Evolutionary conservation across 768 basidiomycete species (phyloP).

Genomic region (Mycena chlorophos): DNA sequence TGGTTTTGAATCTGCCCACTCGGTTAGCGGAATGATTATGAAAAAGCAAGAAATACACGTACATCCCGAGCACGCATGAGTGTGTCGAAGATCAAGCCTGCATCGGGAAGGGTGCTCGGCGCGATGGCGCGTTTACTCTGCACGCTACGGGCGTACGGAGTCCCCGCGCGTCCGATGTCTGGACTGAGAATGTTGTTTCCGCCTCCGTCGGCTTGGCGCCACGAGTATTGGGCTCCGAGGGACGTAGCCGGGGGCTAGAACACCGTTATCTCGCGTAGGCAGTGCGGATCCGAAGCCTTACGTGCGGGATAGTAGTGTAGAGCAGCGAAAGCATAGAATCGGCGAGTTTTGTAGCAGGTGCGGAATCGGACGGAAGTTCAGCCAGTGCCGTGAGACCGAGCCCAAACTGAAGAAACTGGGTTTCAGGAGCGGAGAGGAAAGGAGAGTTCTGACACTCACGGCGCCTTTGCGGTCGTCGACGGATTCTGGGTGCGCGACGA

Average conservation of each 20-base stretch:
- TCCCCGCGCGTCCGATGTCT: constrained; percentile 50
- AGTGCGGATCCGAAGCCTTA: constrained; percentile 23
- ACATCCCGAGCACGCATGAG: constrained; percentile 46
- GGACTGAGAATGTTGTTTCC: constrained; percentile 49
- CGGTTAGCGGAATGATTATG: constrained; percentile 26
- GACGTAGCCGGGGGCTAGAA: constrained; percentile 34
- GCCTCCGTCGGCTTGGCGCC: constrained; percentile 50
- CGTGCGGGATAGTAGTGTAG: constrained; percentile 63
- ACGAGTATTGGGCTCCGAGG: constrained; percentile 36
- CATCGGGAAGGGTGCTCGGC: constrained; percentile 49
- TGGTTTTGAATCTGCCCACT: constrained; percentile 43
- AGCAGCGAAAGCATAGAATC: constrained; percentile 38
- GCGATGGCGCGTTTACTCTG: constrained; percentile 44
- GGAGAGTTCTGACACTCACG: constrained; percentile 34
- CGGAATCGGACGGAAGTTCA: constrained; percentile 24
- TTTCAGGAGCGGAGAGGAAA: not conserved
- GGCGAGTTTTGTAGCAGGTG: constrained; percentile 24
- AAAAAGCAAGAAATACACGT: constrained; percentile 33
- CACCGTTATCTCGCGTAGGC: constrained; percentile 1
- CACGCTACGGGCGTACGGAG: constrained; percentile 55
- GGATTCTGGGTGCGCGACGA: constrained; percentile 32
- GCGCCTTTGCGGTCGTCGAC: constrained; percentile 44
- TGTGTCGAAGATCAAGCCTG: constrained; percentile 62
- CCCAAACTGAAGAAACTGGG: not conserved
- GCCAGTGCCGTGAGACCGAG: constrained; percentile 26